These are phyloP conservation scores for Nannochloris sp. DNA, from an alignment of 139 green algal species.

Conservation along the genomic window DNA sequence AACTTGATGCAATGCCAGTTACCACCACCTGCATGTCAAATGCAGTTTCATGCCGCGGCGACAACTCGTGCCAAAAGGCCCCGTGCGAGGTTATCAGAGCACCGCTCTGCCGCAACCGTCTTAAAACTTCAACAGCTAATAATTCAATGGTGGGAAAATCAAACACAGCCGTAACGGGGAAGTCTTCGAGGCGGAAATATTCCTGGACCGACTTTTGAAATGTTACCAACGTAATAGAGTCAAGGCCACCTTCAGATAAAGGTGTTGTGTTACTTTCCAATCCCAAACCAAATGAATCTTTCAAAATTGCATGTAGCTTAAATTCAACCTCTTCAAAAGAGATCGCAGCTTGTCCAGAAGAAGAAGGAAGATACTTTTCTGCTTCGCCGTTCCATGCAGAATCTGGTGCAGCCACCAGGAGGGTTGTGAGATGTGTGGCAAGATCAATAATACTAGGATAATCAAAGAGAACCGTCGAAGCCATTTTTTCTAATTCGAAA, in stretches of 20 bases:
- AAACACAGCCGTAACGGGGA: conserved; percentile 40
- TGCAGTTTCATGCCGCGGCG: not conserved
- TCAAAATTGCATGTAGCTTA: not conserved
- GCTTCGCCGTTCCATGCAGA: not conserved
- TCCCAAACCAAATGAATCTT: not conserved
- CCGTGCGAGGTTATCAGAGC: not conserved
- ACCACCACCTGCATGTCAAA: not conserved
- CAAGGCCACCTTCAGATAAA: conserved; percentile 1
- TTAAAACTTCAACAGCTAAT: not conserved
- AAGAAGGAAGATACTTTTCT: not conserved
- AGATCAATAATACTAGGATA: conserved; percentile 41
- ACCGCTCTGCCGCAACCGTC: not conserved
- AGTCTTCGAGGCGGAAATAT: conserved; percentile 8
- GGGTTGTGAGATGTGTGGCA: conserved; percentile 10
- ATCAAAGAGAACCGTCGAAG: conserved; percentile 47
- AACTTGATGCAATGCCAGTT: not conserved
- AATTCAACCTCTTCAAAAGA: not conserved
- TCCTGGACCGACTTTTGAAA: conserved; percentile 21
- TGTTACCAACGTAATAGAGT: conserved; percentile 19
- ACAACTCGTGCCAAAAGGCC: not conserved
- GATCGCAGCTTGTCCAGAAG: not conserved
- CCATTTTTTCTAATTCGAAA: conserved; percentile 27
- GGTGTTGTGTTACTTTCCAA: not conserved
- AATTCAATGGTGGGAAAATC: conserved; percentile 48
- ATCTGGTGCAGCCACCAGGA: not conserved